Evolutionary conservation across 2,329 filamentous ascomycete genomes (phyloP), one percentile per base, ranked within the genome.

Genomic region (Ascochyta pisi): DNA sequence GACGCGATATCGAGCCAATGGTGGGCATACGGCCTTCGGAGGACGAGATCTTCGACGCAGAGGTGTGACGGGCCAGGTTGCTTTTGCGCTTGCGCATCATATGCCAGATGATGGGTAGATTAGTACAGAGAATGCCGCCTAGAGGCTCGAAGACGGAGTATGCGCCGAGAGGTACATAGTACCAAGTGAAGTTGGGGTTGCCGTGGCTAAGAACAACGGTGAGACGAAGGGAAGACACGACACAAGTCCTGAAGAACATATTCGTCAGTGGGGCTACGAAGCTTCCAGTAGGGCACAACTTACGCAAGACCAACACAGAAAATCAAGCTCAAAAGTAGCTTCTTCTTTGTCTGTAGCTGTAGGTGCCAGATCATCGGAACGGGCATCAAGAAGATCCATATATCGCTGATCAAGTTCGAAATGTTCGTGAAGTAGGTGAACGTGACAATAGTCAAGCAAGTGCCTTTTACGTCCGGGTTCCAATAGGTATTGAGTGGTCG

Each of bases 341-440:
- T 73, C 62, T 69, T 73, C 58, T 70, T 73, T 3, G 60, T 68
- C 39, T 71, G 71, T 19, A 73, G 50, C 24, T 73, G 69, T 22
- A 73, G 43, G 45, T 70, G 68, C 69, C 69, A 72, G 13, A 73
- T 73, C 44, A 73, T 69, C n/a, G 71, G 71, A 0, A 71, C 45
- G 22, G 71, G 71, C 62, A 73, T 69, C 3, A 73, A 46, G 46
- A 73, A 73, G 27, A 73, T 73, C 65, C 68, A 71, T 12, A 73
- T 58, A 45, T 73, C 71, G 8, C 69, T 73, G 23, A 69, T 60
- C 10, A 73, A 59, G 42, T 73, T 73, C 8, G 66, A 67, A 34
- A 73, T 69, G 61, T 73, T 73, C 31, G 71, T 73, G 54, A 72
- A 73, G 51, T 73, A 73, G 6, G 63, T 67, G 34, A 73, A 73